phyloP scores from a whole-genome alignment of 306 rosid genomes.

The Lupinus albus region DNA sequence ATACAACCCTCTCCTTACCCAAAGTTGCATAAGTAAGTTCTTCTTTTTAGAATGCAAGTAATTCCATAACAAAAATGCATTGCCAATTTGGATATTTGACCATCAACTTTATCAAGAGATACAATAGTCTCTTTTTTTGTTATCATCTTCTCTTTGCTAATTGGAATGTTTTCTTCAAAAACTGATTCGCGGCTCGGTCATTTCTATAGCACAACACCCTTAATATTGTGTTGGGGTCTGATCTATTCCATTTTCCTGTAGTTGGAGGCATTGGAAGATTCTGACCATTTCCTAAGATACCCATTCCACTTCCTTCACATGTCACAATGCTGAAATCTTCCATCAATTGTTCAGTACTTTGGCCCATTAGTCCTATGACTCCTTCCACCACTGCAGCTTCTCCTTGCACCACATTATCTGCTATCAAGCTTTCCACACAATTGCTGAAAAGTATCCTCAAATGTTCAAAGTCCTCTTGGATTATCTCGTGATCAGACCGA shows the following conservation, averaged over 20 bases:
- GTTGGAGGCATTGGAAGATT: slow-evolving; percentile 94
- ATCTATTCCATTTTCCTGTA: slow-evolving; percentile 76
- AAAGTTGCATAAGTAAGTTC: slow-evolving; percentile 1
- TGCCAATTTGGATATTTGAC: neutral
- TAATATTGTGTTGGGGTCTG: slow-evolving; percentile 86
- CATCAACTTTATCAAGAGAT: slow-evolving; percentile 34
- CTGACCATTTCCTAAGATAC: slow-evolving; percentile 62
- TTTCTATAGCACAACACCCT: slow-evolving; percentile 84
- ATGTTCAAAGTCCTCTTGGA: slow-evolving; percentile 63
- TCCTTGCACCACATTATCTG: slow-evolving; percentile 64
- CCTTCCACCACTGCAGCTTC: slow-evolving; percentile 82
- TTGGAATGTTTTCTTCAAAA: slow-evolving; percentile 86
- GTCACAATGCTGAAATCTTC: slow-evolving; percentile 81
- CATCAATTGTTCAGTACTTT: slow-evolving; percentile 66
- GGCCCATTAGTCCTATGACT: slow-evolving; percentile 71
- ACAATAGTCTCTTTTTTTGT: neutral
- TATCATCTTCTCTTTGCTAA: slow-evolving; percentile 68
- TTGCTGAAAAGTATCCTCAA: slow-evolving; percentile 62
- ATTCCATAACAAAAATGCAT: slow-evolving; percentile 21
- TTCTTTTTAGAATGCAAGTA: slow-evolving; percentile 26
- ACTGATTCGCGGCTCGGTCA: slow-evolving; percentile 66
- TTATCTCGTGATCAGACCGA: slow-evolving; percentile 56
- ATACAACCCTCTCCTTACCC: slow-evolving; percentile 30
- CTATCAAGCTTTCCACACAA: slow-evolving; percentile 64
- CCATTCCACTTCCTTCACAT: slow-evolving; percentile 74